Conservation (phyloP, 306 rosid genomes). For the Cucumis cinereus region DNA sequence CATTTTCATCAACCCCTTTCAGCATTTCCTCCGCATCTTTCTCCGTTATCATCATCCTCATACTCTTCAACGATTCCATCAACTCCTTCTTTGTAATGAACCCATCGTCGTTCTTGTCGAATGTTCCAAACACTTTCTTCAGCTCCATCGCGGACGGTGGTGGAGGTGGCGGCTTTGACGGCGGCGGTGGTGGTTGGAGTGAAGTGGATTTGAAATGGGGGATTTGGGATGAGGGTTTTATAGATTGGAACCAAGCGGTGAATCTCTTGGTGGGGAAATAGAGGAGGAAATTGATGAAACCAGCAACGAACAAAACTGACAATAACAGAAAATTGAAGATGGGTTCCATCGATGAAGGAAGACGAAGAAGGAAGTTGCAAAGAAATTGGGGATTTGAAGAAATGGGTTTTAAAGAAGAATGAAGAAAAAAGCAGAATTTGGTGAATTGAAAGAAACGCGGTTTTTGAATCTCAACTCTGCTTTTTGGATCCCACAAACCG, state of each 20-base stretch:
- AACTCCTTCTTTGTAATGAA: slow-evolving; percentile 1
- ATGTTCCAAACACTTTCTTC: background rate
- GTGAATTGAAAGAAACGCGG: background rate
- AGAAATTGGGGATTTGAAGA: slow-evolving; percentile 2
- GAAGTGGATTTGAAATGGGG: background rate
- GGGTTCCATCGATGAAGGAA: background rate
- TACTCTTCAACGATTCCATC: background rate
- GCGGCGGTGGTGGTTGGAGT: background rate
- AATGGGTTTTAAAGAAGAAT: background rate
- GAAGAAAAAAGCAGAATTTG: background rate
- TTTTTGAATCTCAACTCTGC: background rate
- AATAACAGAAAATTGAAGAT: slow-evolving; percentile 25
- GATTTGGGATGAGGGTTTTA: background rate
- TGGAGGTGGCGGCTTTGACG: background rate
- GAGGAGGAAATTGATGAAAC: slow-evolving; percentile 33
- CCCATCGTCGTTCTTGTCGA: slow-evolving; percentile 1
- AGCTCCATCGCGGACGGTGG: background rate
- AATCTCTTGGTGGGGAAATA: slow-evolving; percentile 36
- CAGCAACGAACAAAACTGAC: slow-evolving; percentile 48
- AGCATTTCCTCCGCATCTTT: slow-evolving; percentile 51
- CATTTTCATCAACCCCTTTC: slow-evolving; percentile 48
- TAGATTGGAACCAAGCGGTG: slow-evolving; percentile 18
- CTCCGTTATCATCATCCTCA: slow-evolving; percentile 37
- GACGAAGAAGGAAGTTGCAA: slow-evolving; percentile 10
- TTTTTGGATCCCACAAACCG: slow-evolving; percentile 6